phyloP scores from a whole-genome alignment of 2,329 filamentous ascomycete species.

The Stagonosporopsis rhizophila region DNA sequence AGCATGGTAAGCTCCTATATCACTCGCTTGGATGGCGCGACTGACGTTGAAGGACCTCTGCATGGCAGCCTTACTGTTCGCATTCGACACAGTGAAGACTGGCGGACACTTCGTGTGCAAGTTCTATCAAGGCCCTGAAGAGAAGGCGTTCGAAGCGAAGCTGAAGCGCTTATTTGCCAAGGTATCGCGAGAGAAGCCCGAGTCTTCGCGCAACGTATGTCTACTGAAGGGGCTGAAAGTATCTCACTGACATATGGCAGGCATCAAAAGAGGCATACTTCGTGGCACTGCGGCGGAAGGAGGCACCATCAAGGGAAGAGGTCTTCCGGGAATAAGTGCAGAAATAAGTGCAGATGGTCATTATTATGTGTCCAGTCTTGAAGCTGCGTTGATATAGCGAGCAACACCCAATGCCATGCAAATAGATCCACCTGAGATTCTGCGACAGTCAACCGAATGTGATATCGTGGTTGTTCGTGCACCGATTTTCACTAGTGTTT shows the following conservation, averaged over 20 bases:
- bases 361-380: not conserved
- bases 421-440: not conserved
- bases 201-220: slow-evolving; percentile 81
- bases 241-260: slow-evolving; percentile 52
- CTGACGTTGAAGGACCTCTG: slow-evolving; percentile 78
- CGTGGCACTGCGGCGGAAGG: slow-evolving; percentile 76
- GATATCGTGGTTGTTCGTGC: not conserved
- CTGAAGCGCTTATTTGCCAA: slow-evolving; percentile 79
- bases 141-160: slow-evolving; percentile 77
- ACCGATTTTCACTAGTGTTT: not conserved
- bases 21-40: not conserved
- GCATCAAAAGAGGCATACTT: slow-evolving; percentile 89
- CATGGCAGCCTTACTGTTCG: slow-evolving; percentile 81
- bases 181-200: slow-evolving; percentile 88
- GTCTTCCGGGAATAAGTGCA: slow-evolving; percentile 49
- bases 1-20: slow-evolving; percentile 76
- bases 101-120: slow-evolving; percentile 97
- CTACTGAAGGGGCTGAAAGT: not conserved
- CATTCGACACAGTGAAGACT: slow-evolving; percentile 78
- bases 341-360: slow-evolving; percentile 19
- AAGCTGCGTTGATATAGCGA: not conserved
- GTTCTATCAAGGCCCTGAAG: slow-evolving; percentile 91
- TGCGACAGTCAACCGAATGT: not conserved
- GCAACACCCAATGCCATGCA: not conserved
- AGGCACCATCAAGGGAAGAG: slow-evolving; percentile 54